Base-by-base conservation (phyloP, 2,329 filamentous ascomycete species). In the Sporothrix variecibatus region DNA sequence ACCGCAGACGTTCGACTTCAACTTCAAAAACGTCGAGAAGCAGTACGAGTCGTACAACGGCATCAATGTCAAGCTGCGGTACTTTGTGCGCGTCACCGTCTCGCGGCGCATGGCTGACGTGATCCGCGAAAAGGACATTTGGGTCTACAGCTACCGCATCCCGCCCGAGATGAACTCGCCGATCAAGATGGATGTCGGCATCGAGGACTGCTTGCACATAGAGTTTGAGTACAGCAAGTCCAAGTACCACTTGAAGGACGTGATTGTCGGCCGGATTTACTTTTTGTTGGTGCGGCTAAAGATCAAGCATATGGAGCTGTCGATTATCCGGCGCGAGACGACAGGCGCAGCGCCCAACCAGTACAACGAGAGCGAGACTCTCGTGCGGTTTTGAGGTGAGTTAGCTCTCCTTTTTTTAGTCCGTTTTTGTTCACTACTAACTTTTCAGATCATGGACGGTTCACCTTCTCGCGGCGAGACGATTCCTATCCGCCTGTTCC, bases 21-120 rank as follows among this genome's bases (percentile, higher is more conserved):
- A 98, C 86, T 99, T 99, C 90, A 98, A 98, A 84, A 99, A 98
- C 83, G 94, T 99, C 80, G 96, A 99, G 89, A 99, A 99, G 87
- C 95, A 97, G 84, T 99, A 99, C 88, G 97, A 99, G 85, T 98
- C 95, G 77, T 99, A 99, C 88, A 97, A 97, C 82, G 96, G 96
- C 81, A 99, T 99, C 90, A 99, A 99, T 82, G 96, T 99, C 80
- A 97, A 97, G 87, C 89, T 99, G 82, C 94, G 96, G 79, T 99
- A 99, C 89, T 98, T 98, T 84, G 92, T 98, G 74, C 93, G 95
- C 79, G 96, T 98, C 78, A 99, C 96, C 49, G 96, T 99, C 67
- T 97, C 94, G 71, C 91, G 96, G 80, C 91, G 96, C 82, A 98
- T 99, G 94, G 94, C 94, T 79, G 96, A 99, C 81, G 95, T 99